Percentiles rank a stretch among this genome's conserved stretches.
Conservation (phyloP, 139 green algal species). For the Pseudopediastrum boryanum region DNA sequence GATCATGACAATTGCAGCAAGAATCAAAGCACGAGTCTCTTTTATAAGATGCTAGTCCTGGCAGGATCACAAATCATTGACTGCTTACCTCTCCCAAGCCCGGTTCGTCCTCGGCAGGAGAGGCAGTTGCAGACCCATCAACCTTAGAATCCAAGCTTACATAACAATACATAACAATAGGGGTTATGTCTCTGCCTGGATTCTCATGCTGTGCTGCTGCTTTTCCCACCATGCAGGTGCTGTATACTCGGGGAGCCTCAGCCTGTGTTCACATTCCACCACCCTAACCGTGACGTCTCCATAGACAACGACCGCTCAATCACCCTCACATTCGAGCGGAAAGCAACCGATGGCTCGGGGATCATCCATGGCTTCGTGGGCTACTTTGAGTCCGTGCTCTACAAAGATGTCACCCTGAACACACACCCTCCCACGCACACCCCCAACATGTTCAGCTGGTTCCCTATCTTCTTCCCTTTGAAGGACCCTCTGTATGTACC, state of each 20-base stretch:
- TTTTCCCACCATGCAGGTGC: conserved; percentile 43
- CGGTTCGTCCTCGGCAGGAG: too few relatives aligned
- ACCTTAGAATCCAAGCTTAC: too few relatives aligned
- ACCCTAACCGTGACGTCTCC: conserved; percentile 72
- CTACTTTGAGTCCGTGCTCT: conserved; percentile 96
- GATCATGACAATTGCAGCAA: too few relatives aligned
- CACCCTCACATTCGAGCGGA: conserved; percentile 32
- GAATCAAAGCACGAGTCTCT: too few relatives aligned
- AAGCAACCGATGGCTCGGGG: conserved; percentile 38
- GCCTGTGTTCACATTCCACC: conserved; percentile 91
- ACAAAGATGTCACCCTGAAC: conserved; percentile 81
- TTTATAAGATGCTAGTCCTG: too few relatives aligned
- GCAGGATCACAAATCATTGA: too few relatives aligned
- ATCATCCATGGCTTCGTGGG: conserved; percentile 92
- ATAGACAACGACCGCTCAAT: conserved; percentile 80
- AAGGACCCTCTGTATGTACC: conserved; percentile 72
- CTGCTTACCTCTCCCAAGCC: too few relatives aligned
- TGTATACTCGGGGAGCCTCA: conserved; percentile 58
- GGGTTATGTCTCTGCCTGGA: neutral
- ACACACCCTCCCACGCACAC: conserved; percentile 92
- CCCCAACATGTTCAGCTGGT: conserved; percentile 91
- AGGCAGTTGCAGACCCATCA: too few relatives aligned
- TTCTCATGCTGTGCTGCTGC: conserved; percentile 8
- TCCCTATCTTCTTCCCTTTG: conserved; percentile 98
- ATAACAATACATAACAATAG: neutral